These are phyloP conservation scores for Sinapis alba DNA, from an alignment of 441 rosid genomes.

Conservation along the genomic window DNA sequence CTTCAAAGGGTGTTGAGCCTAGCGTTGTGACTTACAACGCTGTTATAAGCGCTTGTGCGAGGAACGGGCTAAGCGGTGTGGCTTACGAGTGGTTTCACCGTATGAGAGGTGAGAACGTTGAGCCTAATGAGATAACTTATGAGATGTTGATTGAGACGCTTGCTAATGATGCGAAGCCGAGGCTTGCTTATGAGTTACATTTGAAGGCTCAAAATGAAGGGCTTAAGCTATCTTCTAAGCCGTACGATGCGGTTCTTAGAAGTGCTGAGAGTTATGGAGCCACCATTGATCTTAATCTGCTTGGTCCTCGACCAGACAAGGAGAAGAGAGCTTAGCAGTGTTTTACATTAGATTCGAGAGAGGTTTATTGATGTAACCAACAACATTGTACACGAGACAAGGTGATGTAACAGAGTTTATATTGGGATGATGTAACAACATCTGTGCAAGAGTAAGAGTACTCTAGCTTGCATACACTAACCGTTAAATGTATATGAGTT, in stretches of 20 bases:
- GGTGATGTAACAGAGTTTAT: not conserved
- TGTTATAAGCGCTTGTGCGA: slow-evolving; percentile 69
- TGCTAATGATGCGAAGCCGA: slow-evolving; percentile 77
- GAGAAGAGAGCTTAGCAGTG: slow-evolving; percentile 39
- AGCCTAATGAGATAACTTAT: slow-evolving; percentile 72
- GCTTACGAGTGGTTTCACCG: slow-evolving; percentile 94
- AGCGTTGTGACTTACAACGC: slow-evolving; percentile 90
- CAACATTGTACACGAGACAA: slow-evolving; percentile 9
- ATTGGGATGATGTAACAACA: not conserved
- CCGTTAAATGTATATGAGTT: not conserved
- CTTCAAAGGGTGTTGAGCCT: slow-evolving; percentile 58
- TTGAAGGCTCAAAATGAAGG: slow-evolving; percentile 64
- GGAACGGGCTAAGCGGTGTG: slow-evolving; percentile 56
- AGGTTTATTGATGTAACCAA: slow-evolving; percentile 10
- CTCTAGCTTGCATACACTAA: not conserved
- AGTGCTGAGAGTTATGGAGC: slow-evolving; percentile 62
- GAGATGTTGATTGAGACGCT: slow-evolving; percentile 79
- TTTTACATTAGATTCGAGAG: not conserved
- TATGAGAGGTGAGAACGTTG: slow-evolving; percentile 60
- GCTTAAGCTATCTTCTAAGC: slow-evolving; percentile 59
- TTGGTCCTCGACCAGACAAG: slow-evolving; percentile 72
- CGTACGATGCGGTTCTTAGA: slow-evolving; percentile 62
- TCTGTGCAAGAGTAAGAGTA: not conserved
- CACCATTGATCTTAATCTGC: slow-evolving; percentile 52
- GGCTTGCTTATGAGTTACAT: slow-evolving; percentile 71